phyloP scores from a whole-genome alignment of 179 eudicot genomes.

The Heliamphora pulchella region DNA sequence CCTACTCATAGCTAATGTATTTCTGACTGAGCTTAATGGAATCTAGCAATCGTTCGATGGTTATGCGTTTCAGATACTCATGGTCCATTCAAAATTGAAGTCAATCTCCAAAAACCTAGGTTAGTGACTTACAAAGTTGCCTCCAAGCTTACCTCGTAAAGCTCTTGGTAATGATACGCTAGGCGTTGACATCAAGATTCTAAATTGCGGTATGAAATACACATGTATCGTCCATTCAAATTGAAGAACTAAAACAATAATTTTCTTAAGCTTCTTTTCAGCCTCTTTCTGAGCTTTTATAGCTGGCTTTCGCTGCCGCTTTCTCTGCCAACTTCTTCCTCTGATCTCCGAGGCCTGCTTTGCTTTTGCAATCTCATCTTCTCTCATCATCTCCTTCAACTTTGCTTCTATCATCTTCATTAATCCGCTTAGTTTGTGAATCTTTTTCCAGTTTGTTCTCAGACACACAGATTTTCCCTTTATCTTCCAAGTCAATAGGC shows the following conservation, averaged over 20 bases:
- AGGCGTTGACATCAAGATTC: no score
- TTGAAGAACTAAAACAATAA: slow-evolving; percentile 3
- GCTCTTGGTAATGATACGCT: no score
- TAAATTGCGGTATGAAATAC: no score
- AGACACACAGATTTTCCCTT: slow-evolving; percentile 29
- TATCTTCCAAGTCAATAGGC: slow-evolving; percentile 24
- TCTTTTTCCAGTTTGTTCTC: slow-evolving; percentile 44
- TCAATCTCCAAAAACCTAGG: no score
- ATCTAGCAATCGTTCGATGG: no score
- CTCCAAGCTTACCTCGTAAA: no score
- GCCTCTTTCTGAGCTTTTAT: slow-evolving; percentile 83
- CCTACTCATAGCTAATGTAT: no score
- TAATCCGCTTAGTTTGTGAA: slow-evolving; percentile 25
- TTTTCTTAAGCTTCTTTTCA: slow-evolving; percentile 83
- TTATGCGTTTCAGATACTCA: no score
- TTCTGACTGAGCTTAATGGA: no score
- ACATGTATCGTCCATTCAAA: no score
- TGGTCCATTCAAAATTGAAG: no score
- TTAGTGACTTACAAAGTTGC: no score
- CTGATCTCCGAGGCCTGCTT: slow-evolving; percentile 75
- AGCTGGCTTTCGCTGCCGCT: slow-evolving; percentile 83
- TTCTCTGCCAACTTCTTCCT: slow-evolving; percentile 87
- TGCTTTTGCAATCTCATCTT: slow-evolving; percentile 77
- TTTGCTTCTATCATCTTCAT: slow-evolving; percentile 44
- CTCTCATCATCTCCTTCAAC: slow-evolving; percentile 63